phyloP scores from a whole-genome alignment of 2,329 filamentous ascomycete genomes.

The Colletotrichum agaves region DNA sequence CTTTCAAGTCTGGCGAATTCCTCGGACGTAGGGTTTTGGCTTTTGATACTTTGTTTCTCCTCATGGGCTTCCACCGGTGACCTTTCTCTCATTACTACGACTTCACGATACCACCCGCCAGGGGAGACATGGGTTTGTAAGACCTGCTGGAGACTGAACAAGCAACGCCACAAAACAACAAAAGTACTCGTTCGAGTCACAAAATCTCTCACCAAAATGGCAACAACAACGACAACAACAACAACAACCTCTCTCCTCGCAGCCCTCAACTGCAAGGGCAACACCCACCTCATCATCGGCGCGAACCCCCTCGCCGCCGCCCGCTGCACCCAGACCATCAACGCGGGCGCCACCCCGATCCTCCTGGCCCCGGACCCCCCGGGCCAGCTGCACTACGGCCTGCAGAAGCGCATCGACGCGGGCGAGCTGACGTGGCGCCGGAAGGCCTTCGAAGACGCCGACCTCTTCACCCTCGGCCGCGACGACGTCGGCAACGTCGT shows the following conservation, averaged over 20 bases:
- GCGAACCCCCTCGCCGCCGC: slow-evolving; percentile 88
- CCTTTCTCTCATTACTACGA: background rate
- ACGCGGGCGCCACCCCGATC: slow-evolving; percentile 83
- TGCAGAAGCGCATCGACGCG: slow-evolving; percentile 73
- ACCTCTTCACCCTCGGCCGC: slow-evolving; percentile 82
- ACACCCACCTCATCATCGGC: slow-evolving; percentile 87
- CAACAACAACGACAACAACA: too few species aligned
- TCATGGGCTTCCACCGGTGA: background rate
- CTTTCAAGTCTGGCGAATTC: too few species aligned
- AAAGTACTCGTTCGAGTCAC: background rate
- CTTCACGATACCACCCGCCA: background rate
- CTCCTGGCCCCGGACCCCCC: slow-evolving; percentile 77
- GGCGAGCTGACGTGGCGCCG: slow-evolving; percentile 74
- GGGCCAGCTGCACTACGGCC: slow-evolving; percentile 66
- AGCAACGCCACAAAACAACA: background rate
- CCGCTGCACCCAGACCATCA: slow-evolving; percentile 81
- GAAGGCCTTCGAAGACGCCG: slow-evolving; percentile 73
- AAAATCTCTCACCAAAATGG: slow-evolving; percentile 4
- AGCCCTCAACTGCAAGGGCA: slow-evolving; percentile 74
- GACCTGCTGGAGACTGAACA: background rate
- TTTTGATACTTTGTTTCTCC: background rate
- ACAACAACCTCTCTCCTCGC: slow-evolving; percentile 69
- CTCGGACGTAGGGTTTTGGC: background rate
- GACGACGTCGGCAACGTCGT: slow-evolving; percentile 81
- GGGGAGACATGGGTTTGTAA: slow-evolving; percentile 26